A percentile compares a stretch with the other conserved stretches of the same genome.
Evolutionary conservation across 1,139 yeast species (phyloP).

Genomic region (Saccharomyces hybrid): DNA sequence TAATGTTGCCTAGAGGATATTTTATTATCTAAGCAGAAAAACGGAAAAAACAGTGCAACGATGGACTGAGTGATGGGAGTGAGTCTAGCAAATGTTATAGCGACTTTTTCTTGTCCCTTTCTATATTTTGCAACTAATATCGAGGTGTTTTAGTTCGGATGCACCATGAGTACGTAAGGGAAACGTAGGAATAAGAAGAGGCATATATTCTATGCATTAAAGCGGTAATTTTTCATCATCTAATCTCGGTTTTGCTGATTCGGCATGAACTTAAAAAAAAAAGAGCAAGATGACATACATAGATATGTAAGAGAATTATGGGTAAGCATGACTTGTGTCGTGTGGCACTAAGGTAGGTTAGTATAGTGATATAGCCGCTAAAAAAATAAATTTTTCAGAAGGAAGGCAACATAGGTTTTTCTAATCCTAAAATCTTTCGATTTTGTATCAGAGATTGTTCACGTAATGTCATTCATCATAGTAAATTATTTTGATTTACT

Average conservation of each 20-base stretch:
- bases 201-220: background rate
- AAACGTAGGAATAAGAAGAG: background rate
- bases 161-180: background rate
- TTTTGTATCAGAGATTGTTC: slow-evolving; percentile 34
- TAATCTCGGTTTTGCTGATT: background rate
- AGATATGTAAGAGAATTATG: background rate
- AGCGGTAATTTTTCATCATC: background rate
- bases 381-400: slow-evolving; percentile 22
- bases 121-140: background rate
- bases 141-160: background rate
- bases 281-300: background rate
- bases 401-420: slow-evolving; percentile 34
- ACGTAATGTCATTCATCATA: slow-evolving; percentile 32
- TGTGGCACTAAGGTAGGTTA: background rate
- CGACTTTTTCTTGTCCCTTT: too few relatives aligned
- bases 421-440: slow-evolving; percentile 26
- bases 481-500: background rate
- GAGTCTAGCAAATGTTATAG: background rate
- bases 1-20: background rate
- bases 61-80: background rate
- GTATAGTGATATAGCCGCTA: background rate
- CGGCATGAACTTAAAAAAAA: background rate
- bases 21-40: background rate
- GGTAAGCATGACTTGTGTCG: background rate
- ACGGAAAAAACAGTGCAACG: background rate